Evolutionary conservation across 805 yeast species (phyloP).

Genomic region (Candida taoyuanica): DNA sequence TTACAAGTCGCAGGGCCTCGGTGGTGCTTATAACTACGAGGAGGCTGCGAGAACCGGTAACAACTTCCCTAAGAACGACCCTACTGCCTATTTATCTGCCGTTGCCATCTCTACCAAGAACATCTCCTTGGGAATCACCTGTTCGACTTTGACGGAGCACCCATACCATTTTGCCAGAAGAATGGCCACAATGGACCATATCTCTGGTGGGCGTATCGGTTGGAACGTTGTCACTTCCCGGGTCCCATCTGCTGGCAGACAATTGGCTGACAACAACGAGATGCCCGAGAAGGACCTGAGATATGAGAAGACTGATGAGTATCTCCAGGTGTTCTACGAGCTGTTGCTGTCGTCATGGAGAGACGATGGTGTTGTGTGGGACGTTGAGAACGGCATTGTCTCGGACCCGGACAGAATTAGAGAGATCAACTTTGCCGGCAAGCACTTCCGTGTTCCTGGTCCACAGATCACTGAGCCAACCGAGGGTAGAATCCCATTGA

Average conservation of each 20-base stretch:
- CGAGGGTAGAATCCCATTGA: conserved; percentile 41
- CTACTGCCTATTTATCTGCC: conserved; percentile 35
- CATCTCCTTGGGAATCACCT: conserved; percentile 39
- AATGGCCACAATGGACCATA: conserved; percentile 42
- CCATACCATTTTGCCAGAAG: conserved; percentile 44
- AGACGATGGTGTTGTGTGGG: conserved; percentile 35
- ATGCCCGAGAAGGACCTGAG: conserved; percentile 40
- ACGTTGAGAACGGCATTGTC: conserved; percentile 29
- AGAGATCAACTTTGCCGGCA: conserved; percentile 39
- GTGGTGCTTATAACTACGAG: conserved; percentile 34
- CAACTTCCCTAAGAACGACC: conserved; percentile 36
- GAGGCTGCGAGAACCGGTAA: conserved; percentile 34
- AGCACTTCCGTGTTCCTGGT: conserved; percentile 36
- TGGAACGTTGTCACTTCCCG: conserved; percentile 46
- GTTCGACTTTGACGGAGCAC: conserved; percentile 41
- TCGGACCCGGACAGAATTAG: conserved; percentile 39
- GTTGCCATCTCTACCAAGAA: conserved; percentile 42
- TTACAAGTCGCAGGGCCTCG: conserved; percentile 27
- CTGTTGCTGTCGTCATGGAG: conserved; percentile 42
- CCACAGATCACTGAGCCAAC: conserved; percentile 42
- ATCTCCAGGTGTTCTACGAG: conserved; percentile 38
- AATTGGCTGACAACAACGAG: conserved; percentile 33
- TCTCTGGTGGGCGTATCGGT: conserved; percentile 43
- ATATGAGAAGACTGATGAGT: conserved; percentile 42
- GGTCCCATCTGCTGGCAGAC: conserved; percentile 41